A percentile compares a stretch with the other conserved stretches of the same genome.
These are phyloP conservation scores for Silene vulgaris DNA, from an alignment of 179 eudicot species.

Conservation along the genomic window DNA sequence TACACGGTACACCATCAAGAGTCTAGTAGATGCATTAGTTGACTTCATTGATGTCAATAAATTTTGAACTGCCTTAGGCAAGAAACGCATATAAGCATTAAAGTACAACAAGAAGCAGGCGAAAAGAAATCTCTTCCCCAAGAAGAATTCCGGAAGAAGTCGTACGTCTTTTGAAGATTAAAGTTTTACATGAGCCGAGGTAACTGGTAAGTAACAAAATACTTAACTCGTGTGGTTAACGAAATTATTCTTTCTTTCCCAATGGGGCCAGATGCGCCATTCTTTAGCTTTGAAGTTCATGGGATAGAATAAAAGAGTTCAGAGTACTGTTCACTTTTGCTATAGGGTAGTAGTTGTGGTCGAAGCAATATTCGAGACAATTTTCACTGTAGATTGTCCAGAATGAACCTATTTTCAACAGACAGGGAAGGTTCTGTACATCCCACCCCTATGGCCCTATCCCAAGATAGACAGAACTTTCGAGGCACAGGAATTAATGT, in stretches of 20 bases:
- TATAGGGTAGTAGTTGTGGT: neutral
- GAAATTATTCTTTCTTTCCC: neutral
- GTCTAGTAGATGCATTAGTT: neutral
- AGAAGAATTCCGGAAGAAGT: neutral
- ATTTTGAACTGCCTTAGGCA: conserved; percentile 1
- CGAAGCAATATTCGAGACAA: neutral
- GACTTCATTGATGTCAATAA: neutral
- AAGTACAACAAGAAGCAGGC: neutral
- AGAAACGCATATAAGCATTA: conserved; percentile 4
- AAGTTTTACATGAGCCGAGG: neutral
- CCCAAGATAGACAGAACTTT: neutral
- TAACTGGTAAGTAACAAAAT: neutral
- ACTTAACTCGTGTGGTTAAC: neutral
- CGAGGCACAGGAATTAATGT: neutral
- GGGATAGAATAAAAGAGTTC: neutral
- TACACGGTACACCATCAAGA: conserved; percentile 5
- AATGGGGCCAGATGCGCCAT: neutral
- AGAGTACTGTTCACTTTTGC: neutral
- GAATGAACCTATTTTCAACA: neutral
- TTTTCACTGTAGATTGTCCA: neutral
- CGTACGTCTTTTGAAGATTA: neutral
- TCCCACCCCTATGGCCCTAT: neutral
- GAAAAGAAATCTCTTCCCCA: neutral
- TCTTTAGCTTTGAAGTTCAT: neutral
- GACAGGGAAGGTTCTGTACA: neutral